These are phyloP conservation scores for Pseudogymnoascus verrucosus DNA, from an alignment of 2,329 filamentous ascomycete genomes.

Conservation along the genomic window DNA sequence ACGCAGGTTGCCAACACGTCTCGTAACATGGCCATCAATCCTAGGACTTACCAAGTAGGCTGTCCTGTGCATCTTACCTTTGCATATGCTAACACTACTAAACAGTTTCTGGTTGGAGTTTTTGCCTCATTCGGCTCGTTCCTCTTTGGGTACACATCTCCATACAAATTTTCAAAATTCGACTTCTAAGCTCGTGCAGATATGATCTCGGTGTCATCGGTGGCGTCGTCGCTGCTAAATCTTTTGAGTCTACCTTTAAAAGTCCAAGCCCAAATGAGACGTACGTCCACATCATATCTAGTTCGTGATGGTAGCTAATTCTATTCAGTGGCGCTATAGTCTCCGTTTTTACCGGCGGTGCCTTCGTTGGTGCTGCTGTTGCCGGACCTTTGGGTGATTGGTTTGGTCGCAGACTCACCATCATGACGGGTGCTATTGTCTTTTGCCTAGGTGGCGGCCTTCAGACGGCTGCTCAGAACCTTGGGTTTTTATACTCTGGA, in stretches of 20 bases:
- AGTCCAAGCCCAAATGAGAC: conserved; percentile 11
- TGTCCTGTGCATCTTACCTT: neutral
- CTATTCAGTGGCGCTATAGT: conserved; percentile 52
- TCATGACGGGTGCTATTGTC: conserved; percentile 56
- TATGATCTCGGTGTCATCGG: conserved; percentile 46
- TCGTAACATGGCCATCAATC: neutral
- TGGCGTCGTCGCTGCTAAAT: conserved; percentile 40
- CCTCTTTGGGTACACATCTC: conserved; percentile 27
- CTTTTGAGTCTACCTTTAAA: conserved; percentile 32
- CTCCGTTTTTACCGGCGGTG: conserved; percentile 61
- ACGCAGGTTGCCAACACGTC: neutral
- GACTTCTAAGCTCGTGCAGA: conserved; percentile 22
- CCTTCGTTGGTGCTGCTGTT: conserved; percentile 50
- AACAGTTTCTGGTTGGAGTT: conserved; percentile 39
- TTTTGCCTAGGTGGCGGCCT: conserved; percentile 63
- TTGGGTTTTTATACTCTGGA: conserved; percentile 57
- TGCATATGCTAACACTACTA: neutral
- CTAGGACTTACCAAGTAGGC: conserved; percentile 23
- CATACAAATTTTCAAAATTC: neutral
- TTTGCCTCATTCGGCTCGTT: conserved; percentile 45
- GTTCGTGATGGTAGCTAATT: conserved; percentile 20
- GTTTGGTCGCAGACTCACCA: conserved; percentile 60
- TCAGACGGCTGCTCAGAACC: conserved; percentile 54
- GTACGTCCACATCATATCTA: neutral
- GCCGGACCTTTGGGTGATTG: conserved; percentile 56